phyloP scores from a whole-genome alignment of 352 stramenopile species.

The Globisporangium recalcitrans region DNA sequence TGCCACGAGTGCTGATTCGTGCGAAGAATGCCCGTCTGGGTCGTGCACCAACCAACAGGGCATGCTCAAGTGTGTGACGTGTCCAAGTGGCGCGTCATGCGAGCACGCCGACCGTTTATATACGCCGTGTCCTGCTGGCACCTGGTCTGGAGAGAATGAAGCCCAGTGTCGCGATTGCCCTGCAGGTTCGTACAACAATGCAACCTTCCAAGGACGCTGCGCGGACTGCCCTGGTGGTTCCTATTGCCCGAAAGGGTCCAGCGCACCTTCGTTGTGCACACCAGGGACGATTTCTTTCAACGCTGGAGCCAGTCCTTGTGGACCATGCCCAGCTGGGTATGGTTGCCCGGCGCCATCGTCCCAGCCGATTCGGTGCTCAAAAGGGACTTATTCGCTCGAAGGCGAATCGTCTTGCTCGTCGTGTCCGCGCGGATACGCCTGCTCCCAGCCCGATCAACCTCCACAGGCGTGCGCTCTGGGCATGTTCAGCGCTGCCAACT shows the following conservation, averaged over 20 bases:
- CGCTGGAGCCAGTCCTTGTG: conserved; percentile 24
- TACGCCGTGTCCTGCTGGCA: conserved; percentile 45
- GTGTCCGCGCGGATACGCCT: conserved; percentile 33
- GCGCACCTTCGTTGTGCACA: conserved; percentile 25
- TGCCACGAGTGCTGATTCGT: conserved; percentile 22
- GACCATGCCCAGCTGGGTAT: conserved; percentile 48
- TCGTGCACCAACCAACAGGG: conserved; percentile 38
- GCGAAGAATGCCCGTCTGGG: conserved; percentile 34
- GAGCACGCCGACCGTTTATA: conserved; percentile 10
- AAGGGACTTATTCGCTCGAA: conserved; percentile 13
- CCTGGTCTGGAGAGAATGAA: conserved; percentile 33
- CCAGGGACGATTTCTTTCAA: conserved; percentile 30
- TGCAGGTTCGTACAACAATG: conserved; percentile 33
- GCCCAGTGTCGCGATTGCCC: conserved; percentile 41
- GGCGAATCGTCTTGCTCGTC: conserved; percentile 22
- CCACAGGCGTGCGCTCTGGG: conserved; percentile 16
- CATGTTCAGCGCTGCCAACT: conserved; percentile 17
- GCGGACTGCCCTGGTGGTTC: conserved; percentile 39
- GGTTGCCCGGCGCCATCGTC: conserved; percentile 16
- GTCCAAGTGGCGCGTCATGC: conserved; percentile 36
- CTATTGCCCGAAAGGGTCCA: conserved; percentile 35
- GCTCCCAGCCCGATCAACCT: conserved; percentile 10
- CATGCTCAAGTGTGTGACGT: conserved; percentile 28
- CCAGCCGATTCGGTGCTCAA: conserved; percentile 14
- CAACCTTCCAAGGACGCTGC: conserved; percentile 26